Evolutionary conservation across 2,329 filamentous ascomycete genomes (phyloP).

Genomic region (Fusarium phyllophilum): DNA sequence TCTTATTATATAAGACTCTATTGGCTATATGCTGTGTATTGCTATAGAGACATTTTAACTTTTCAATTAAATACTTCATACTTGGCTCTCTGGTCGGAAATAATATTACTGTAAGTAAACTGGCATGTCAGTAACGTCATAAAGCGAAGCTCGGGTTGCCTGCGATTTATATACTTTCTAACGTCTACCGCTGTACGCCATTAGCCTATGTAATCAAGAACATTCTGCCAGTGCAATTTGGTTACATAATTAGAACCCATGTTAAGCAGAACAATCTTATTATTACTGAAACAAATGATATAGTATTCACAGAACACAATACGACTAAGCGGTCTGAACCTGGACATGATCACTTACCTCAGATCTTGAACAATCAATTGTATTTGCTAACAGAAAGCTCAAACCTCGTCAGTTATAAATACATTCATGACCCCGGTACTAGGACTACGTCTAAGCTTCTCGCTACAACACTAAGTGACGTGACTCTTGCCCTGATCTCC

Average conservation of each 20-base stretch:
- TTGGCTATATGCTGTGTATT: no score
- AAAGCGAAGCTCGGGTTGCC: rapidly evolving
- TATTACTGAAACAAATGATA: neutral
- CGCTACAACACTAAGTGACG: neutral
- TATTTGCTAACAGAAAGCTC: rapidly evolving
- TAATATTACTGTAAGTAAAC: rapidly evolving
- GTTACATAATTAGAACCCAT: rapidly evolving
- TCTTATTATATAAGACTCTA: no score
- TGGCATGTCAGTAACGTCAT: neutral
- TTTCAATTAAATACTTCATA: no score
- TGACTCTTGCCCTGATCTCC: no score
- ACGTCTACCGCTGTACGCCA: rapidly evolving
- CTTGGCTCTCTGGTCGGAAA: rapidly evolving
- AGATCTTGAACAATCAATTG: neutral
- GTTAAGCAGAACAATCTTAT: neutral
- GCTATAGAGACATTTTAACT: no score
- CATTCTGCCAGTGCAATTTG: rapidly evolving
- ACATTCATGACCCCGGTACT: neutral
- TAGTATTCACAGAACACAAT: neutral
- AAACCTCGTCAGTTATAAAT: neutral
- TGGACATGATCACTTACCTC: rapidly evolving
- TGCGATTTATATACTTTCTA: neutral
- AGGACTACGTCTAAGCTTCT: neutral
- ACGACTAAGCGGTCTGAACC: no score
- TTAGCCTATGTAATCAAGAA: rapidly evolving